Evolutionary conservation across 2,329 filamentous ascomycete species (phyloP), one percentile per base, ranked within the genome.

Genomic region (Mycocentrospora acerina): DNA sequence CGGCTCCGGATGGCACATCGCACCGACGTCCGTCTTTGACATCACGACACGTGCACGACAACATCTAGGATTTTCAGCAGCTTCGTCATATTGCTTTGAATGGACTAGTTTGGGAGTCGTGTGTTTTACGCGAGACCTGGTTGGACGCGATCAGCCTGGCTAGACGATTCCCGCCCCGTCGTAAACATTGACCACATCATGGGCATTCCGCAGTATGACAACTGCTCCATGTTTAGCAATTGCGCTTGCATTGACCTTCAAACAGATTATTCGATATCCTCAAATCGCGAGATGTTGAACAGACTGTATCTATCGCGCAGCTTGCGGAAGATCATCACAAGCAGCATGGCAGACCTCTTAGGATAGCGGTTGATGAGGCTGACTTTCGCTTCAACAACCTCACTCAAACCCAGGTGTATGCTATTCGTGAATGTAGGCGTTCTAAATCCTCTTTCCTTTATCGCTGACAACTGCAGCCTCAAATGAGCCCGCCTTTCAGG

Each of bases 311-410:
- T 3, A 53, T 70, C 22, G 69, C 67, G 4, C 54, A 69, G 24
- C 59, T 70, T 17, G 64, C 70, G 2, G 57, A 68, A 22, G 55
- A 66, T 1, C 67, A 70, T 39, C 67, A 62, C 40, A 44, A 53
- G 19, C 35, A 44, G 24, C 52, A 66, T 49, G 57, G 58, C 22
- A 59, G 64, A 15, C 66, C 69, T 6, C 52, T 72, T 1, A 47
- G 66, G 8, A 66, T 74, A 19, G 70, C 71, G 10, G 60, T 73
- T 1, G 71, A 74, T 30, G 68, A 72, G 45, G 67, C 69, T 4
- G 64, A 67, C 19, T 74, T 69, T 69, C 56, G 69, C 1, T 74
- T 72, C 54, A 66, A 66, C 40, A 73, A 72, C 37, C 40, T 74
- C 5, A 68, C 60, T 1, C 14, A 37, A 11, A 44, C 57, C 4